A percentile compares a stretch with the other conserved stretches of the same genome.
These are phyloP conservation scores for Venustampulla echinocandica DNA, from an alignment of 495 filamentous ascomycete genomes.

Conservation along the genomic window DNA sequence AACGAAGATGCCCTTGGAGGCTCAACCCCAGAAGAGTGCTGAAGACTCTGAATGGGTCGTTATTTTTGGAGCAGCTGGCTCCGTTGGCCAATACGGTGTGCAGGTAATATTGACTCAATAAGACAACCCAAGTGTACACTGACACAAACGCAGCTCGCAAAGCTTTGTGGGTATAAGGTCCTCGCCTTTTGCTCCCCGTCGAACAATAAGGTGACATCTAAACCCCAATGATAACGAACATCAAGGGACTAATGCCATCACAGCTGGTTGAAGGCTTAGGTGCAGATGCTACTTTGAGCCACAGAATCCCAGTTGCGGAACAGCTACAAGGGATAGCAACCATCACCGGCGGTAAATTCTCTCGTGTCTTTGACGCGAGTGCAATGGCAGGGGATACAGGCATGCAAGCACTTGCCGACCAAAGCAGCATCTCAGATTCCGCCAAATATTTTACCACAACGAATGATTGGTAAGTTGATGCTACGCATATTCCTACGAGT, in stretches of 20 bases:
- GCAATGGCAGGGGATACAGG: slow-evolving; percentile 27
- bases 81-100: slow-evolving; percentile 33
- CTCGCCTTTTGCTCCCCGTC: slow-evolving; percentile 32
- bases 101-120: slow-evolving; percentile 20
- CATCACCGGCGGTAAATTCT: slow-evolving; percentile 32
- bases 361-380: slow-evolving; percentile 33
- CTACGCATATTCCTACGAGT: not conserved
- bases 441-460: slow-evolving; percentile 34
- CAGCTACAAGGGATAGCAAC: slow-evolving; percentile 29
- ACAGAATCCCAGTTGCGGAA: slow-evolving; percentile 26
- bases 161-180: slow-evolving; percentile 33
- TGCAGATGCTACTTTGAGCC: slow-evolving; percentile 32
- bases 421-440: slow-evolving; percentile 1
- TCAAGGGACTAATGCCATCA: not conserved
- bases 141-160: slow-evolving; percentile 23
- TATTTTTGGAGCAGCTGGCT: slow-evolving; percentile 34
- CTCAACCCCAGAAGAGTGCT: slow-evolving; percentile 14
- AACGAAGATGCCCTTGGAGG: slow-evolving; percentile 23
- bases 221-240: not conserved
- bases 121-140: not conserved
- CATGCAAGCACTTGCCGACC: slow-evolving; percentile 21
- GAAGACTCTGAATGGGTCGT: slow-evolving; percentile 35
- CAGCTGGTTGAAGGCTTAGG: slow-evolving; percentile 29
- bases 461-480: slow-evolving; percentile 32
- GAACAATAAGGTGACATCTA: slow-evolving; percentile 24